Evolutionary conservation across 495 filamentous ascomycete genomes (phyloP).

Genomic region (Penicillium egyptiacum): DNA sequence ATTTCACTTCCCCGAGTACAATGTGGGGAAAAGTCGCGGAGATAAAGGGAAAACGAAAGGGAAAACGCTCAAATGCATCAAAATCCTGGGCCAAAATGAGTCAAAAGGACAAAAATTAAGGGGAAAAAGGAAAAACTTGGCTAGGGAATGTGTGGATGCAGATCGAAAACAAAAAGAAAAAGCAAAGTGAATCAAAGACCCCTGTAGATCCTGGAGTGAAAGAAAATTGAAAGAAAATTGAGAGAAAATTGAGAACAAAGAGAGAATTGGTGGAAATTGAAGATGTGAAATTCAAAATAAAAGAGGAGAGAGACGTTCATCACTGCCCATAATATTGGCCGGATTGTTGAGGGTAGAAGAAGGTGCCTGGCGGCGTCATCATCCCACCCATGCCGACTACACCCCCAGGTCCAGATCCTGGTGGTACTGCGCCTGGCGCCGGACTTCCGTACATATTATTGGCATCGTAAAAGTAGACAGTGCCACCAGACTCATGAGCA

Average conservation of each 20-base stretch:
- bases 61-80: slow-evolving; percentile 47
- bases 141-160: slow-evolving; percentile 14
- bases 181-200: slow-evolving; percentile 16
- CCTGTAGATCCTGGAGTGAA: slow-evolving; percentile 5
- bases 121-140: neutral
- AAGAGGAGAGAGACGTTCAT: slow-evolving; percentile 14
- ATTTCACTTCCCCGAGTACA: neutral
- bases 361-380: slow-evolving; percentile 71
- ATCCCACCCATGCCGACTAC: slow-evolving; percentile 76
- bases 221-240: slow-evolving; percentile 3
- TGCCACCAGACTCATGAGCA: slow-evolving; percentile 89
- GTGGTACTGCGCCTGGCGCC: slow-evolving; percentile 46
- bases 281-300: slow-evolving; percentile 13
- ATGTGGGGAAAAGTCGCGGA: slow-evolving; percentile 19
- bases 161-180: slow-evolving; percentile 14
- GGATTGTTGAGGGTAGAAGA: slow-evolving; percentile 68
- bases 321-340: slow-evolving; percentile 64
- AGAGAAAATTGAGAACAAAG: slow-evolving; percentile 15
- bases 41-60: slow-evolving; percentile 30
- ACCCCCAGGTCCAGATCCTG: slow-evolving; percentile 50
- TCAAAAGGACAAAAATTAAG: slow-evolving; percentile 4
- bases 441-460: slow-evolving; percentile 60
- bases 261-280: slow-evolving; percentile 13
- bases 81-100: slow-evolving; percentile 21
- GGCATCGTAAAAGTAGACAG: slow-evolving; percentile 90